These are phyloP conservation scores for Colletotrichum destructivum DNA, from an alignment of 2,329 filamentous ascomycete genomes.

Conservation along the genomic window DNA sequence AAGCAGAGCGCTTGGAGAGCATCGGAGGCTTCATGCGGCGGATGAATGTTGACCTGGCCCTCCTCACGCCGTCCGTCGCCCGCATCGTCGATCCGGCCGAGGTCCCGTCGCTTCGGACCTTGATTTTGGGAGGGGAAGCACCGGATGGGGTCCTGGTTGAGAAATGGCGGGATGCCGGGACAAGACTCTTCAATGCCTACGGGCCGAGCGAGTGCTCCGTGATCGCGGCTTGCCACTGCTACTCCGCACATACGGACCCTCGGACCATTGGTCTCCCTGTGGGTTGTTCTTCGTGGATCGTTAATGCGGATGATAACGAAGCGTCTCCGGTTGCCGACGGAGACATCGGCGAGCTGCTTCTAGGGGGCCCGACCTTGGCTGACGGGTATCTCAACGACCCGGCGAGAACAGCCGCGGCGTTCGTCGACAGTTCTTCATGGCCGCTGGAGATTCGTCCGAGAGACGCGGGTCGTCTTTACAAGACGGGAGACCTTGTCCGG, in stretches of 20 bases:
- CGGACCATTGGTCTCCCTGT: conserved; percentile 43
- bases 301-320: conserved; percentile 48
- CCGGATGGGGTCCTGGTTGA: conserved; percentile 6
- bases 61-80: conserved; percentile 36
- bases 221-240: conserved; percentile 57
- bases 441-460: conserved; percentile 38
- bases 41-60: not conserved
- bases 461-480: conserved; percentile 53
- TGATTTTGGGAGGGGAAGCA: conserved; percentile 31
- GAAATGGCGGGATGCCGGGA: conserved; percentile 46
- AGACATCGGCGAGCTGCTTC: conserved; percentile 53
- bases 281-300: conserved; percentile 50
- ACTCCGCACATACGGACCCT: not conserved
- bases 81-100: conserved; percentile 15
- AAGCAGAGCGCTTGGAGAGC: conserved; percentile 51
- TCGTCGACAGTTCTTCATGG: conserved; percentile 60
- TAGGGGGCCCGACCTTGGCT: conserved; percentile 62
- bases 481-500: conserved; percentile 59
- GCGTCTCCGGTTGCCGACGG: conserved; percentile 50
- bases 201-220: conserved; percentile 58
- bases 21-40: conserved; percentile 30
- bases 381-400: conserved; percentile 64
- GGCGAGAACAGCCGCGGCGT: conserved; percentile 60
- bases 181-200: conserved; percentile 47
- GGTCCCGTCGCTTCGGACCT: conserved; percentile 3